A percentile compares a stretch with the other conserved stretches of the same genome.
phyloP scores from a whole-genome alignment of 1,139 yeast genomes.

The Taphrina flavorubra region DNA sequence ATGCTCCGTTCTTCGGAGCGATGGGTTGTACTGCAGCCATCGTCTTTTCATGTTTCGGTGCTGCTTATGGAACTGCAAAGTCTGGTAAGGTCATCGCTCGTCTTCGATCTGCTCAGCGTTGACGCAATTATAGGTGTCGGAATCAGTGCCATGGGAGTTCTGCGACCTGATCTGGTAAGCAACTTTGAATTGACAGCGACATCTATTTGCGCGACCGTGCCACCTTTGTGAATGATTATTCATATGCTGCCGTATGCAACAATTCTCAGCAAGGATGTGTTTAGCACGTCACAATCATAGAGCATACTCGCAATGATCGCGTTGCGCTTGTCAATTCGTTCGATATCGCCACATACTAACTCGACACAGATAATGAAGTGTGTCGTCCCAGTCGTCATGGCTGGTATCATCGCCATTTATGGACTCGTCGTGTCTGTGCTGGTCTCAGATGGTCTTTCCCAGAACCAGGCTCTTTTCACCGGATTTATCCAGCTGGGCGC shows the following conservation, averaged over 20 bases:
- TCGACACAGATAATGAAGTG: conserved; percentile 42
- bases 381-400: conserved; percentile 65
- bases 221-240: too few relatives aligned
- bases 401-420: conserved; percentile 95
- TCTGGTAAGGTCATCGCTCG: conserved; percentile 61
- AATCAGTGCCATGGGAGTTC: conserved; percentile 96
- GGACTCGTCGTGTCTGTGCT: conserved; percentile 95
- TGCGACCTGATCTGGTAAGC: conserved; percentile 80
- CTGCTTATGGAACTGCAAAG: conserved; percentile 98
- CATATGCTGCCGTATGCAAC: background rate
- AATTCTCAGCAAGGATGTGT: background rate
- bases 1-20: conserved; percentile 85
- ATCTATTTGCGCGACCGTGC: background rate
- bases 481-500: conserved; percentile 98
- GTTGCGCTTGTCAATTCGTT: too few relatives aligned
- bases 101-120: background rate
- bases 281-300: too few relatives aligned
- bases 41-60: conserved; percentile 85
- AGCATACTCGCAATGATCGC: too few relatives aligned
- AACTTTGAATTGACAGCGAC: background rate
- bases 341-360: conserved; percentile 2
- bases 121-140: conserved; percentile 62
- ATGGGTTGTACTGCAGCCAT: conserved; percentile 99
- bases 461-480: conserved; percentile 81
- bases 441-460: conserved; percentile 81